Evolutionary conservation across 176 grass and related monocot species (phyloP).

Genomic region (Lolium multiflorum): DNA sequence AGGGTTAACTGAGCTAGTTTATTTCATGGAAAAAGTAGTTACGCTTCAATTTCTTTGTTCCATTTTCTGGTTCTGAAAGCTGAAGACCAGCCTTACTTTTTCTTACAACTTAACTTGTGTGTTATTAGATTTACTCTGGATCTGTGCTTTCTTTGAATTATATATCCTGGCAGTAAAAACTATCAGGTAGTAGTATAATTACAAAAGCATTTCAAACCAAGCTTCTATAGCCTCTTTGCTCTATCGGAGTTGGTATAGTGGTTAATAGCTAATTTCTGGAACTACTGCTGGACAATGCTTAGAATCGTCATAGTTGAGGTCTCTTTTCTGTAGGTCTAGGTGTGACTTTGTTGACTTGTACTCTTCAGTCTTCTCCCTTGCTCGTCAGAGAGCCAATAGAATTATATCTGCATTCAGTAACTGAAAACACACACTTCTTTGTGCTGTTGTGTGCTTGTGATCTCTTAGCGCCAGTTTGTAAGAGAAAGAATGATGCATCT

Average conservation of each 20-base stretch:
- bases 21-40: background rate
- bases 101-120: background rate
- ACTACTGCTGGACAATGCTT: background rate
- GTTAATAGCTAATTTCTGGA: slow-evolving; percentile 5
- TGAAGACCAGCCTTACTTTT: background rate
- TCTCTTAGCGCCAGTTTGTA: background rate
- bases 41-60: slow-evolving; percentile 3
- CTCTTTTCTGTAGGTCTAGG: background rate
- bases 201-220: slow-evolving; percentile 9
- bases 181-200: background rate
- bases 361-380: background rate
- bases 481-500: background rate
- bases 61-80: background rate
- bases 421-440: background rate
- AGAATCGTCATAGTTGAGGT: background rate
- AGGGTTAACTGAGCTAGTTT: background rate
- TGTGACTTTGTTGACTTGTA: background rate
- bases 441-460: slow-evolving; percentile 17
- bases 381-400: background rate
- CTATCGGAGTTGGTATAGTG: background rate
- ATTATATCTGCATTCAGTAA: slow-evolving; percentile 1
- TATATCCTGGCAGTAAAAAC: slow-evolving; percentile 4
- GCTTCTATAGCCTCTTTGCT: background rate
- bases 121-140: background rate
- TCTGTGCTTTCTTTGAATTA: background rate